phyloP scores from a whole-genome alignment of 805 yeast species.

The Candida ponderosae region DNA sequence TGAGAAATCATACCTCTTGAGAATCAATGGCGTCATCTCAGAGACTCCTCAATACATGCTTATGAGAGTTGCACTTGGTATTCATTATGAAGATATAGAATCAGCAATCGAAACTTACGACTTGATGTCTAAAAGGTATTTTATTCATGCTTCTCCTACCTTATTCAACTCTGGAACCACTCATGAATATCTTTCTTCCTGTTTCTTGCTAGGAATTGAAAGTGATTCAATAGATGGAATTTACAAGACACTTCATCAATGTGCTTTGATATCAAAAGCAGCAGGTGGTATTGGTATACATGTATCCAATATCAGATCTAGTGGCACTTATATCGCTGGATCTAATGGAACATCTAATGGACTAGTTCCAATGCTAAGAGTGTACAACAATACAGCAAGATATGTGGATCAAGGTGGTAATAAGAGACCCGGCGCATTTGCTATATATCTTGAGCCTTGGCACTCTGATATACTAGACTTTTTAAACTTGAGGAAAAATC shows the following conservation, averaged over 20 bases:
- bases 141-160: constrained; percentile 95
- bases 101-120: constrained; percentile 75
- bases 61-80: constrained; percentile 88
- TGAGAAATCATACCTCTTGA: constrained; percentile 75
- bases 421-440: constrained; percentile 96
- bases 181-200: constrained; percentile 78
- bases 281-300: constrained; percentile 96
- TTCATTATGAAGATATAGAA: constrained; percentile 64
- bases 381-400: constrained; percentile 91
- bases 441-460: constrained; percentile 94
- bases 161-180: constrained; percentile 90
- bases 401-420: constrained; percentile 98
- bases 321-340: constrained; percentile 85
- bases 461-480: constrained; percentile 87
- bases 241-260: constrained; percentile 77
- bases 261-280: constrained; percentile 87
- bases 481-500: constrained; percentile 81
- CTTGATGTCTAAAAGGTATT: constrained; percentile 78
- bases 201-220: constrained; percentile 85
- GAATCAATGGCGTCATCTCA: constrained; percentile 54
- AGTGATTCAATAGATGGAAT: constrained; percentile 96
- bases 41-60: constrained; percentile 91
- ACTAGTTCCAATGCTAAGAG: constrained; percentile 91
- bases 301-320: constrained; percentile 76
- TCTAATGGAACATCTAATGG: constrained; percentile 93